Evolutionary conservation across 805 yeast species (phyloP), one percentile per base, ranked within the genome.

Genomic region (Yueomyces sp.): DNA sequence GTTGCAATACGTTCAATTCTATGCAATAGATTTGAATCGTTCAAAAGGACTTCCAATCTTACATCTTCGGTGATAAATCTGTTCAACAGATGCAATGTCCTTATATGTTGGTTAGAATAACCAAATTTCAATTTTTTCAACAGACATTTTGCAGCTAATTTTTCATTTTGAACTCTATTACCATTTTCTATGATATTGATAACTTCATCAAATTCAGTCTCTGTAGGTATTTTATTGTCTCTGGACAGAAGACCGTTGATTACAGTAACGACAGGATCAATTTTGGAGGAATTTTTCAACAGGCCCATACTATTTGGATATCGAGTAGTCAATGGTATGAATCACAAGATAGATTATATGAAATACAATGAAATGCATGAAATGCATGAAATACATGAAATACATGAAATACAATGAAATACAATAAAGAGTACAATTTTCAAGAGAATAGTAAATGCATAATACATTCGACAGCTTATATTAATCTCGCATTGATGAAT

Each of bases 91-190:
- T 56, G 81, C 65, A 88, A 61, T 0, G 94, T 83, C 40, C 84
- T 74, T 43, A 73, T 52, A 58, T 85, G 94, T 50, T 81, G 81
- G 26, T 66, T 62, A 4, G 63, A 57, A 2, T 69, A 55, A 19
- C 97, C 97, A 56, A 88, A 83, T 64, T 92, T 90, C 56, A 92
- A 65, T 55, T 79, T 79, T 68, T 92, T 92, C 42, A 97, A 73
- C 28, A 92, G 66, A 1, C 95, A 92, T 38, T 97, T 69, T 0
- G 96, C 96, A 2, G 94, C 90, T 59, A 92, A 97, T 33, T 33
- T 69, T 61, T 40, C 78, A 67, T 58, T 51, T 33, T 45, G 49
- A 30, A 53, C 50, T 4, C 56, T 52, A 30, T 48, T 47, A 34
- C 26, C 26, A 9, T 9, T 11, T 34, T 34, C 37, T 5, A 34